Percentiles rank a stretch among this genome's conserved stretches.
These are phyloP conservation scores for Cercospora brassicicola DNA, from an alignment of 2,329 filamentous ascomycete genomes.

Conservation along the genomic window DNA sequence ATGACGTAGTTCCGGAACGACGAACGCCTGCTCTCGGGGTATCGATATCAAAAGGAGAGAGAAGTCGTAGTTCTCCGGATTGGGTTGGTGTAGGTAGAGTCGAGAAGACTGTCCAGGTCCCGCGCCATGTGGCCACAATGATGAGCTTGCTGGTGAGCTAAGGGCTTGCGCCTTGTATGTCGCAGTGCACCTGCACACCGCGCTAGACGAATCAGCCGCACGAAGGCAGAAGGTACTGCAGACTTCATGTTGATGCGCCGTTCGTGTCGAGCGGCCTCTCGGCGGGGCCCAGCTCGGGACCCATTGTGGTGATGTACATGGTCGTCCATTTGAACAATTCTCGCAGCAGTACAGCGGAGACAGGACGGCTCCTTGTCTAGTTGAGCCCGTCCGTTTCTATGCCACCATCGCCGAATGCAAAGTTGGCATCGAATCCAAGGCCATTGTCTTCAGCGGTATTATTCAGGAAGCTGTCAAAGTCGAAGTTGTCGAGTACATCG, in stretches of 20 bases:
- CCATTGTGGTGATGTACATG: neutral
- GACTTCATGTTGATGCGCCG: neutral
- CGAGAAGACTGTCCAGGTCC: neutral
- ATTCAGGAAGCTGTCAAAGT: constrained; percentile 67
- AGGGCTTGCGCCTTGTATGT: neutral
- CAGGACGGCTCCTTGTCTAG: constrained; percentile 1
- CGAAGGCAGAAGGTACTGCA: constrained; percentile 2
- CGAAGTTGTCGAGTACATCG: constrained; percentile 68
- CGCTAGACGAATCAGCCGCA: neutral
- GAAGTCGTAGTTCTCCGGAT: constrained; percentile 1
- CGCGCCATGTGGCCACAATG: neutral
- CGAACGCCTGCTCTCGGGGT: constrained; percentile 17
- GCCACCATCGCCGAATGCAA: constrained; percentile 38
- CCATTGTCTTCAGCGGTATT: constrained; percentile 45
- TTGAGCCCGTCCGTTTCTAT: constrained; percentile 27
- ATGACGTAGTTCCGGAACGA: constrained; percentile 2
- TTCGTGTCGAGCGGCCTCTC: neutral
- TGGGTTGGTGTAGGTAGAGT: neutral
- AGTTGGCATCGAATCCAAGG: constrained; percentile 42
- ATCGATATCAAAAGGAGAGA: constrained; percentile 14
- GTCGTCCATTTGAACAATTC: neutral
- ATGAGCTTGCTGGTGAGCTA: neutral
- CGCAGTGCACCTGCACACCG: neutral
- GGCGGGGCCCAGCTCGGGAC: neutral
- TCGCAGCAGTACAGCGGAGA: neutral